Conservation (phyloP, 768 basidiomycete species). For the Collybiopsis confluens region DNA sequence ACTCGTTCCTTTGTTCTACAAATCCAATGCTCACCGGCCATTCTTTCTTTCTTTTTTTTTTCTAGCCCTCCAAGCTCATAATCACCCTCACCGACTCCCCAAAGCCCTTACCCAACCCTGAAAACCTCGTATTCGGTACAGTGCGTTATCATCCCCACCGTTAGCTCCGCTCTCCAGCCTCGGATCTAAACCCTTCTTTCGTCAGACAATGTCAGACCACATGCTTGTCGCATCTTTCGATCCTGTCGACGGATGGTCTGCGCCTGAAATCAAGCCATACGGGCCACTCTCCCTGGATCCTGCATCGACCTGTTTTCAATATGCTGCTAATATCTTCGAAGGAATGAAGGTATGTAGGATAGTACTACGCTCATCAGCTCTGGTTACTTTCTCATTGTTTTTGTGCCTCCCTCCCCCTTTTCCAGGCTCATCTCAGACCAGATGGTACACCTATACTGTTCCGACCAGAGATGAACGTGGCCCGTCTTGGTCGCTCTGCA, state of each 20-base stretch:
- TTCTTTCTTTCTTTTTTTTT: neutral
- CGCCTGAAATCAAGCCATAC: slow-evolving; percentile 74
- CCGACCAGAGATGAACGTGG: slow-evolving; percentile 83
- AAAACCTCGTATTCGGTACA: slow-evolving; percentile 1
- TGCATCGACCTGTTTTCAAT: slow-evolving; percentile 74
- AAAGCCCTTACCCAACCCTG: neutral
- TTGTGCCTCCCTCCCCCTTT: no score
- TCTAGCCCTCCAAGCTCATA: slow-evolving; percentile 2
- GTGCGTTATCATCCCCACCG: neutral
- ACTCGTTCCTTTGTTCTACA: neutral
- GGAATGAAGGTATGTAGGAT: slow-evolving; percentile 75
- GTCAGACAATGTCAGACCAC: slow-evolving; percentile 66
- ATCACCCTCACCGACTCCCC: neutral
- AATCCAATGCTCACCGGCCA: neutral
- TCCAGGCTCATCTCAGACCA: slow-evolving; percentile 69
- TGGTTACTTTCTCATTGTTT: no score
- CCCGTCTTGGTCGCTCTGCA: slow-evolving; percentile 65
- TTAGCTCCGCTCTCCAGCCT: neutral
- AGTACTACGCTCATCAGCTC: neutral
- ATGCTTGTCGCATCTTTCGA: slow-evolving; percentile 70
- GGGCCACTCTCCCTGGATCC: slow-evolving; percentile 68
- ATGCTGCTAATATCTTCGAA: slow-evolving; percentile 83
- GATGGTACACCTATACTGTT: slow-evolving; percentile 75
- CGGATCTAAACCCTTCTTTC: no score
- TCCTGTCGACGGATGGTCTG: slow-evolving; percentile 61